Base-by-base conservation (phyloP, 1,284 basidiomycete genomes). In the Wallemia mellicola region DNA sequence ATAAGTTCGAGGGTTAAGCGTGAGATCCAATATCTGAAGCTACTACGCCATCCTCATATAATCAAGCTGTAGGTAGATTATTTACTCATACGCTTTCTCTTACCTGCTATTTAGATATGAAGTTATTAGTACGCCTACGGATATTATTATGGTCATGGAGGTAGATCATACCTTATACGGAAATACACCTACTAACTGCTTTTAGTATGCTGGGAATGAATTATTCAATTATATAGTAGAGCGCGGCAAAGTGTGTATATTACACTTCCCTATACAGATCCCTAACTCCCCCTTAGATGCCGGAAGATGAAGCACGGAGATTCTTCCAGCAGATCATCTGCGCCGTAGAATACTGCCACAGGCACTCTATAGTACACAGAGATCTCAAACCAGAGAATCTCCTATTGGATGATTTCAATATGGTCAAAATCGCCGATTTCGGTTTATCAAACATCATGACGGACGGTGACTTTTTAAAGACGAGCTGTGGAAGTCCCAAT, bases 261-360 rank as follows among this genome's bases (percentile, higher is more conserved):
- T 28, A 28, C 27, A 7, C n/a, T 30, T 58, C 14, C 5, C 2
- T 27, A 25, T 26, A 59, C 38, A 48, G 25, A 2, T 32, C n/a
- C 9, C 15, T 27, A 17, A 25, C 27, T 32, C 38, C 24, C 17
- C 48, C 27, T 24, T 55, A 83, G 64, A 88, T 94, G 83, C 73
- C 79, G 38, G 88, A 92, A 68, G 73, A 76, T 28, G 81, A 81
- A 64, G 87, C 86, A 0, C 78, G 89, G 17, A 76, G 82, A 22
- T 92, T 94, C 77, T 94, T 94, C 73, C 89, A 94, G 68, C 89
- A 94, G 68, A 83, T 95, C 71, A 89, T 94, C 64, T 86, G 84
- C 27, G 89, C 87, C 1, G 86, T 95, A 68, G 87, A 92, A 68
- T 92, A 92, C 73, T 88, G 85, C 64, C 89, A 95, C 72, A 76